Base-by-base conservation (phyloP, 257 asterid species). In the Salvia rosmarinus region DNA sequence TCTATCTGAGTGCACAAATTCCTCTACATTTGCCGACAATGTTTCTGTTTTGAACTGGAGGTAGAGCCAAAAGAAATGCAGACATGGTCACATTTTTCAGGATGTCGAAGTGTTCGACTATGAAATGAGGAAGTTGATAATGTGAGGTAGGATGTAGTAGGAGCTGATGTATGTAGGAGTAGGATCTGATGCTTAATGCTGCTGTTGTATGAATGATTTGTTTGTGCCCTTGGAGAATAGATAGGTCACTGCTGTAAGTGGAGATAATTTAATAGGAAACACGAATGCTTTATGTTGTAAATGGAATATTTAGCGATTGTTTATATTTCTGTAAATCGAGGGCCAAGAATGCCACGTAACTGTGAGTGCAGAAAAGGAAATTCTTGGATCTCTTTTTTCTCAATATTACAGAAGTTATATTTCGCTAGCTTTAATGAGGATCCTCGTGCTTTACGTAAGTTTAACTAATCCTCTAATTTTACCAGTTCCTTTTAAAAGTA, bases 151-250 rank as follows among this genome's bases (percentile, higher is more conserved):
- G 37, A n/a, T n/a, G n/a, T n/a, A 39, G 68, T 40, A 63, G 54
- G 54, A 40, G 35, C 3, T 40, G 68, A 10, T 37, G 50, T 13
- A 54, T 23, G 37, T 51, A 51, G 58, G 37, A 20, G 52, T 63
- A 63, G 68, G 37, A 40, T 40, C 35, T 40, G 68, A 39, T 63
- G 52, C 37, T 63, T 63, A 20, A 63, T 40, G 68, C 68, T 62
- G 34, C 34, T 63, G 52, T 63, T 63, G 68, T 63, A 63, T 40
- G 43, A 37, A 61, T 9, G 10, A 19, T 17, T 39, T 10, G 8
- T 39, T 35, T 28, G 42, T 14, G 16, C 40, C 9, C 39, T 57
- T 57, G 63, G 40, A 57, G 20, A 23, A 17, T 23, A 39, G 8
- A 39, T 39, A 39, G 44, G 44, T 12, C 2, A 9, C 12, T 39